Base-by-base conservation (phyloP, 306 rosid species). In the Dalbergia cultrata region DNA sequence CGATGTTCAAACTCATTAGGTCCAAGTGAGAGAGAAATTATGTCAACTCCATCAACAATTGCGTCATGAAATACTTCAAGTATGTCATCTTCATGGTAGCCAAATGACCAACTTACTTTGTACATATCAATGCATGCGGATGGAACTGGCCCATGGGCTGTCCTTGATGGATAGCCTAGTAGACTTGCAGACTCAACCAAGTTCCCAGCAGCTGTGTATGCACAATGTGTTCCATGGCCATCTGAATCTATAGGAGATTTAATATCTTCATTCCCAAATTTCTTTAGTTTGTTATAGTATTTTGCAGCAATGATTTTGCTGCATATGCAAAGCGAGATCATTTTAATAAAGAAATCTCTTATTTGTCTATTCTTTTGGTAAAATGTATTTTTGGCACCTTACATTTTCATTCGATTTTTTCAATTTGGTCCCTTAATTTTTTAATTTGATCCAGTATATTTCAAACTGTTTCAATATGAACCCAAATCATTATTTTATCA, bases 221-320 rank as follows among this genome's bases (percentile, higher is more conserved):
- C 83, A 0, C 57, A 16, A 35, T 91, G 93, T 1, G 91, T 49
- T 6, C 95, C 93, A 2, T 87, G 95, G 0, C 91, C 90, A 0
- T 1, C 0, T 16, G 67, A 2, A 71, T 90, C 95, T 57, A 52
- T 81, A 0, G 94, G 87, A 21, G 86, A 75, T 57, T 16, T 6
- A 7, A 58, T 12, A 5, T 90, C 92, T 0, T 13, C 16, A 12
- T 43, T 2, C 3, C 0, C 0, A 76, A 17, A 50, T 1, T 0
- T 0, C 7, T 49, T 65, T n/a, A 53, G 64, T 0, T 52, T 53
- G 0, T 64, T 84, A n/a, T 79, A 80, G 67, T 81, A 86, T 37
- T 57, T 70, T 19, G 91, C 95, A 12, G 93, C 91, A 0, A 89
- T 84, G 14, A 91, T 53, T 67, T 91, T 91, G 9, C 95, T 88